These are phyloP conservation scores for Alopecurus myosuroides DNA, from an alignment of 176 grass and related monocot genomes.

Conservation along the genomic window DNA sequence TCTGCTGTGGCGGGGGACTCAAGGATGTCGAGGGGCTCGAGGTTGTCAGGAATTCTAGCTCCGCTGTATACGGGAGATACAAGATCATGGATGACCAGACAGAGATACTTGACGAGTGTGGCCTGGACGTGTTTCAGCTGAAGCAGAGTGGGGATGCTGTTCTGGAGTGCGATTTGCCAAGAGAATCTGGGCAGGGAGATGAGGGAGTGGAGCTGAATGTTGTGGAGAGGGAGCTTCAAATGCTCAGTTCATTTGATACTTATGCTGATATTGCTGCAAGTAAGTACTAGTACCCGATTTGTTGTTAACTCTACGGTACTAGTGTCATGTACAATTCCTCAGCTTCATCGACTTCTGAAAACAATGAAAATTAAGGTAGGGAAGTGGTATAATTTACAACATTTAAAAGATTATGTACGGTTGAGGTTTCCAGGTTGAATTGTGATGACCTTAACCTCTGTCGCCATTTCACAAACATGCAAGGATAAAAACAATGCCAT, in stretches of 20 bases:
- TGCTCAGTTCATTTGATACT: slow-evolving; percentile 46
- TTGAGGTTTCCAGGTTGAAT: background rate
- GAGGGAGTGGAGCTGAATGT: slow-evolving; percentile 31
- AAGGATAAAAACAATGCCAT: background rate
- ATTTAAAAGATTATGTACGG: background rate
- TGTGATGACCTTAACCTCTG: slow-evolving; percentile 22
- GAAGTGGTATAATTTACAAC: background rate
- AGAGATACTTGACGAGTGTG: slow-evolving; percentile 73
- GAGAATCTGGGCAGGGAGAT: slow-evolving; percentile 13
- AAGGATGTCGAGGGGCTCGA: slow-evolving; percentile 30
- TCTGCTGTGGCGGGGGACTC: slow-evolving; percentile 48
- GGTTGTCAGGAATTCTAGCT: slow-evolving; percentile 37
- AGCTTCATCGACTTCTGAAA: background rate
- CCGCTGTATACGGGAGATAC: slow-evolving; percentile 73
- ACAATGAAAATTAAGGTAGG: background rate
- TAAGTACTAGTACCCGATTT: slow-evolving; percentile 21
- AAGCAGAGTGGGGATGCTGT: slow-evolving; percentile 31
- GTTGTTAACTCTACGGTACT: background rate
- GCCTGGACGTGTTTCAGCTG: slow-evolving; percentile 35
- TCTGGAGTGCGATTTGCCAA: slow-evolving; percentile 35
- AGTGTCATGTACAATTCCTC: background rate
- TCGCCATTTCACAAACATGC: background rate
- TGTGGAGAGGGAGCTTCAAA: slow-evolving; percentile 54
- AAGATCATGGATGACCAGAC: slow-evolving; percentile 90
- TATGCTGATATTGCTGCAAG: slow-evolving; percentile 1